Base-by-base conservation (phyloP, 768 basidiomycete species). In the Auriculariales sp. region DNA sequence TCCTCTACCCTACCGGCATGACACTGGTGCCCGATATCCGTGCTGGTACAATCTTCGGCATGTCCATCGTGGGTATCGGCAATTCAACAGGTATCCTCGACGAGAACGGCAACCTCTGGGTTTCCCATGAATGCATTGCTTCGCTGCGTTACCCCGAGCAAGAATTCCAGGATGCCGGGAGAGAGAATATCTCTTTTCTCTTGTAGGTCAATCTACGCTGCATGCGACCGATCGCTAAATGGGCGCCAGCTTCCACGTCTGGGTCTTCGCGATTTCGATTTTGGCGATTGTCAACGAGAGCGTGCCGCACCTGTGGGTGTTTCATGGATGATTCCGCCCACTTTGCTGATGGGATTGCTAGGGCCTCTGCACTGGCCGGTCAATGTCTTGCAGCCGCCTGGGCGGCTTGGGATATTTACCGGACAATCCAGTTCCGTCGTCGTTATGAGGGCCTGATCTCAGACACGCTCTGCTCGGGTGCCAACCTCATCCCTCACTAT, bases 311-410 rank as follows among this genome's bases (percentile, higher is more conserved):
- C 39, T 44, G 39, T 44, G 15, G 22, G 39, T 32, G 7, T 44
- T 44, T 44, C 6, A 19, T 3, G 22, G 22, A 12, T 4, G 22
- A 6, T 6, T 2, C 19, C 24, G 24, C 22, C 36, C 4, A 9
- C 2, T n/a, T 4, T 22, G 19, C 9, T 9, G 4, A 19, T 22
- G 39, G 17, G 14, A 19, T n/a, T n/a, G n/a, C n/a, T 15, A 44
- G 39, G 3, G 57, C 77, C 24, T 71, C 74, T 28, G 66, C 68
- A 2, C 52, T 78, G 9, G 64, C 63, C 19, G 73, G 71, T 3
- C 74, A 75, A 52, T 55, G 68, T 17, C 58, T 78, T 9, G 68
- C 66, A 4, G 69, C 71, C 3, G 68, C 54, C 5, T 78, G 76
- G 76, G 62, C 72, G 3, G 64, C 61, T 11, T 76, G 66, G 52